Evolutionary conservation across 352 stramenopile species (phyloP), one percentile per base, ranked within the genome.

Genomic region (Blastocystis sp.): DNA sequence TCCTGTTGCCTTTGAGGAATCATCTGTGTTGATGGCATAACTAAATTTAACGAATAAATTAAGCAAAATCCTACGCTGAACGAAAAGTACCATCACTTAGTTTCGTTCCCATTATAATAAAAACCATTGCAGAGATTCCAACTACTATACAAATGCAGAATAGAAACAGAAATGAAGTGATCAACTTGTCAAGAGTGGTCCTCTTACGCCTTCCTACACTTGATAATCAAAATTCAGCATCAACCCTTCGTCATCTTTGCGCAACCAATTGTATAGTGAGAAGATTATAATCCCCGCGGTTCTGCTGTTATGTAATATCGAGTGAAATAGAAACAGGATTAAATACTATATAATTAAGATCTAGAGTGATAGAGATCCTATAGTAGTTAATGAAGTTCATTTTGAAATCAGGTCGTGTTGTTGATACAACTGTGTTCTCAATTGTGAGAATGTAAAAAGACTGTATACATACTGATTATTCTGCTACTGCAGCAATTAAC

Each of bases 21-120:
- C 68, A 15, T 33, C 33, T 4, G 44, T 59, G 19, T 30, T 53
- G 27, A 51, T 37, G 35, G 27, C 57, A 44, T 59, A 79, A 40
- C 68, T 51, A n/a, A 19, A 59, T 13, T 24, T 79, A 57, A 17
- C 68, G 11, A 57, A 48, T 33, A 44, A 70, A n/a, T 42, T 24
- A 68, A 70, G 17, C 3, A 70, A 70, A 48, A n/a, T 7, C 44
- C 24, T 33, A 78, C 66, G 17, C 19, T 53, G 66, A 78, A 53
- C 22, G 44, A 48, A 78, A 78, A 22, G 66, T 37, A 19, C n/a
- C 37, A 19, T 78, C 66, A 35, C 66, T 37, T 33, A 78, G 57
- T 27, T 78, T 78, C 27, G 73, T 66, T 44, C 73, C 73, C 73
- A 84, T 84, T 27, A 84, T 57, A 64, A 84, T 84, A n/a, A 33